Base-by-base conservation (phyloP, 192 early-diverging fungal genomes). In the Podila clonocystis region DNA sequence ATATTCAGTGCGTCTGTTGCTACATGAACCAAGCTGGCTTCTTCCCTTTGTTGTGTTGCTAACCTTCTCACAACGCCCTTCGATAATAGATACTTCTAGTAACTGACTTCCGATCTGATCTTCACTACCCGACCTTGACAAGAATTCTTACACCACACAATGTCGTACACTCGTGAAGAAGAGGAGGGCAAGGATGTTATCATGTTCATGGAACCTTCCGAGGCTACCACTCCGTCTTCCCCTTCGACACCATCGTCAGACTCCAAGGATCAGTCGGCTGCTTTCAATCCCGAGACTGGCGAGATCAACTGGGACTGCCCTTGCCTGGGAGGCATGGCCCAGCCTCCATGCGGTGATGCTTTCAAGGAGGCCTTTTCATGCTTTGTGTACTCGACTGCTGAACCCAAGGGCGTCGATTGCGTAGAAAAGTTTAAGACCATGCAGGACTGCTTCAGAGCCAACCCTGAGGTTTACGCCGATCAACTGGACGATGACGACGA, bases 271-370 rank as follows among this genome's bases (percentile, higher is more conserved):
- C 89, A 88, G 63, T 71, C 91, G 36, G 89, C 88, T 67, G 92
- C 92, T 33, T 92, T 89, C 52, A 83, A 94, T 70, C 91, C 91
- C 1, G 93, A 94, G 70, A 94, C 93, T 33, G 94, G 94, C 58
- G 92, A 95, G 88, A 97, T 98, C 84, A 97, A 97, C 88, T 98
- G 95, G 95, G 97, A 96, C 83, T 97, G 96, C 68, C 97, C 97
- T 30, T 98, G 98, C 75, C 77, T 99, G 8, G 97, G 93, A 41
- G 92, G 91, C 38, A 99, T 99, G 98, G 95, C 95, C 13, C 87
- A 95, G 31, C 95, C 95, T 17, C 95, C 98, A n/a, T 99, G 98
- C 82, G 98, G 96, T 28, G 97, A 98, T 69, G 84, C 91, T 68
- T 99, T 99, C 89, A 98, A 98, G 79, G 92, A 88, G 8, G 97